Base-by-base conservation (phyloP, 2,329 filamentous ascomycete genomes). In the Colletotrichum australisinense region DNA sequence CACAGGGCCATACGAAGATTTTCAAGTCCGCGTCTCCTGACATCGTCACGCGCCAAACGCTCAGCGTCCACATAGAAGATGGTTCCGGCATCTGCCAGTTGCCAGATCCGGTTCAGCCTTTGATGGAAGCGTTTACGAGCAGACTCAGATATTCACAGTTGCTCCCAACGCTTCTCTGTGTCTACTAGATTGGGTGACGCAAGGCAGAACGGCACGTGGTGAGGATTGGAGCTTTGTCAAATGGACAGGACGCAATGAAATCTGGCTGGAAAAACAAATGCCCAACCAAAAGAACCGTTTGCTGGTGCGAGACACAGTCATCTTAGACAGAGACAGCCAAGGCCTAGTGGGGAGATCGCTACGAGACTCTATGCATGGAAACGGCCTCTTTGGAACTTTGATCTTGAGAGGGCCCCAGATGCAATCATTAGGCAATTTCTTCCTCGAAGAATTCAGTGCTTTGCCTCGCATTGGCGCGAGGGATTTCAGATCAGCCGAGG, bases 61-160 rank as follows among this genome's bases (percentile, higher is more conserved):
- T 93, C 72, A 80, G 84, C 14, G 87, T 90, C 38, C 81, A 81
- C 3, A 83, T 93, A 65, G 83, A 86, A 28, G 77, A 85, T 16
- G 85, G 82, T 26, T 89, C 86, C 7, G 88, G 87, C 1, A 84
- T 93, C 16, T 93, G 92, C 78, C 86, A 93, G 74, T 88, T 98
- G 12, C 97, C 97, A 0, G 97, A 99, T 80, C 97, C 97, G 0
- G 93, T 97, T 3, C 96, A 98, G 80, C 97, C 97, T 0, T 97
- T 81, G 92, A 91, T 74, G 89, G 90, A 75, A 97, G 94, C 79
- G 90, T 93, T 56, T 98, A 98, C 82, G 90, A 93, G 77, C 97
- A 98, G 83, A 88, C 86, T 19, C 97, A 98, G 82, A 88, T 91
- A 24, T 98, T 98, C 82, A 88, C 88, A 46, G 83, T 93, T 63